These are phyloP conservation scores for Schrenkiella parvula DNA, from an alignment of 345 rosid genomes.

Conservation along the genomic window DNA sequence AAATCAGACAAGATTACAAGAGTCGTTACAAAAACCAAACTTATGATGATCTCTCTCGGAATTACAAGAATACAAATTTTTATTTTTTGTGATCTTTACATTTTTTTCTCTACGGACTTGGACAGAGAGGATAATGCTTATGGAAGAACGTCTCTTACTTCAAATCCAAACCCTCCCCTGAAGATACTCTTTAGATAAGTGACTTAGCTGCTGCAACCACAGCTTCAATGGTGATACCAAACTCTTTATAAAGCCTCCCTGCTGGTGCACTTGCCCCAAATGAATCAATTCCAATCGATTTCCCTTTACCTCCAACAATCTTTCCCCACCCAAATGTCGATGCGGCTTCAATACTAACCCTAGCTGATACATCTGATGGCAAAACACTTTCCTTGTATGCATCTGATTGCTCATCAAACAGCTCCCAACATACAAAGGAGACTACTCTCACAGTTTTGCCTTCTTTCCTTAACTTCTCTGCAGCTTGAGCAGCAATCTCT, in stretches of 20 bases:
- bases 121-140: background rate
- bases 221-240: slow-evolving; percentile 65
- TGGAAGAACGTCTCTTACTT: background rate
- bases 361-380: slow-evolving; percentile 66
- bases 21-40: background rate
- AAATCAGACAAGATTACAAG: background rate
- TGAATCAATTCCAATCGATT: slow-evolving; percentile 70
- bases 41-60: background rate
- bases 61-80: background rate
- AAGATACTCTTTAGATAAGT: slow-evolving; percentile 30
- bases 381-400: slow-evolving; percentile 86
- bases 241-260: slow-evolving; percentile 75
- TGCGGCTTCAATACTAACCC: slow-evolving; percentile 94
- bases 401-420: slow-evolving; percentile 70
- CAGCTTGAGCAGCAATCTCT: slow-evolving; percentile 72
- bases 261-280: slow-evolving; percentile 99
- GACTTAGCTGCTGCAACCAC: slow-evolving; percentile 72
- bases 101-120: background rate
- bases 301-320: slow-evolving; percentile 72
- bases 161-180: background rate
- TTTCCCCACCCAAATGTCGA: slow-evolving; percentile 88
- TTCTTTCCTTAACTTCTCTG: slow-evolving; percentile 63
- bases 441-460: slow-evolving; percentile 82
- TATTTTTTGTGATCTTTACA: background rate
- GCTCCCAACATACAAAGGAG: slow-evolving; percentile 88